Base-by-base conservation (phyloP, 2,329 filamentous ascomycete species). In the Chaetomium sp. region DNA sequence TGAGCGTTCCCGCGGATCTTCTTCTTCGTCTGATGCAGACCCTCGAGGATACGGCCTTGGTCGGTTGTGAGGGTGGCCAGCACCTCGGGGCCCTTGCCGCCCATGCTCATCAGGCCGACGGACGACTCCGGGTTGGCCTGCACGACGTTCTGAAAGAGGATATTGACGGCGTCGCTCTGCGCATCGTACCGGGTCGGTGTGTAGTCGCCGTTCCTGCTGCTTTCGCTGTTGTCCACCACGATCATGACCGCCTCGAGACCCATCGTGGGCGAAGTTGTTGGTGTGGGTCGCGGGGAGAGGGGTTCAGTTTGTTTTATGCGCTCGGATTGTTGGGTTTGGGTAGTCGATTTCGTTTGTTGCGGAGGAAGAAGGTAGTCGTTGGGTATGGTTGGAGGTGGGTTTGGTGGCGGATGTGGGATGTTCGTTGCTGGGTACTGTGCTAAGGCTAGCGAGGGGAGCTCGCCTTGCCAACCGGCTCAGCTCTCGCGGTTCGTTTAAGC, bases 241-340 rank as follows among this genome's bases (percentile, higher is more conserved):
- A 99, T 89, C 91, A 99, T 97, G 61, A 95, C 95, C 77, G 94
- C 95, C 85, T 99, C 94, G 75, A 99, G 86, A 76, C 87, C 89
- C 94, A 99, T 99, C 70, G 80, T 91, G 84, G 72, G 3, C 19
- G 19, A 27, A 27, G 19, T 27, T 27, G 19, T 27, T 27, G 2
- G 19, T 27, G 19, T 2, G 19, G 19, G 19, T 27, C 19, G 19
- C 19, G 19, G 19, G 19, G 19, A 27, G 19, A 27, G 19, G 19
- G 19, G 19, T 27, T 27, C 19, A 3, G 19, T 27, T 27, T 27
- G 19, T 33, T 49, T 6, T 36, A 47, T 19, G n/a, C 6, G 14
- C 7, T 41, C 12, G 32, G 48, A 33, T 38, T 37, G 50, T 11
- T 52, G 12, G 38, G 44, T 59, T 40, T 57, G 7, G 41, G 10